Evolutionary conservation across 345 rosid species (phyloP).

Genomic region (Corymbia maculata): DNA sequence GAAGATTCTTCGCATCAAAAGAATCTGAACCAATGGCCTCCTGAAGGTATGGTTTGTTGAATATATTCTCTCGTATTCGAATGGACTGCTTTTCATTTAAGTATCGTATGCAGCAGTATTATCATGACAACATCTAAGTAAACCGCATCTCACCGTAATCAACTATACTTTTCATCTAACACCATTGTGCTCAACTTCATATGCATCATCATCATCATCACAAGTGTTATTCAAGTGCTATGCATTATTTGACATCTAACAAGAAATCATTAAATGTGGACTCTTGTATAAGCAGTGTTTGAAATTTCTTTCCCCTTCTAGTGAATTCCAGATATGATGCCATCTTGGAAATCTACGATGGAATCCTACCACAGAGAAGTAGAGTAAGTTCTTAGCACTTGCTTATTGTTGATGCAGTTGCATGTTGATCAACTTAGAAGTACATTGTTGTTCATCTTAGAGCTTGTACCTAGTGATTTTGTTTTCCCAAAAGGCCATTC

Average conservation of each 20-base stretch:
- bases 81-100: neutral
- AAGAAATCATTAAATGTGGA: neutral
- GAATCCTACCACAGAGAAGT: slow-evolving; percentile 36
- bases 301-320: neutral
- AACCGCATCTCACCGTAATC: neutral
- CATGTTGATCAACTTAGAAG: neutral
- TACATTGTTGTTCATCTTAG: neutral
- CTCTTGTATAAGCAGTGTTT: neutral
- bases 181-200: neutral
- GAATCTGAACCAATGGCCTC: slow-evolving; percentile 66
- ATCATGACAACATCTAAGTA: neutral
- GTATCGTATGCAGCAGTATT: neutral
- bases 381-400: slow-evolving; percentile 26
- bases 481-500: neutral
- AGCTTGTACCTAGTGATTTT: neutral
- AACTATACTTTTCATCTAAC: neutral
- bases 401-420: neutral
- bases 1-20: slow-evolving; percentile 10
- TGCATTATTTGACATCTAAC: neutral
- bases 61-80: neutral
- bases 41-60: slow-evolving; percentile 29
- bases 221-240: neutral
- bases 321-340: slow-evolving; percentile 47
- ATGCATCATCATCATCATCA: neutral
- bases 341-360: slow-evolving; percentile 59